A percentile compares a stretch with the other conserved stretches of the same genome.
phyloP scores from a whole-genome alignment of 108 stramenopile genomes.

The Cyclotella distinguenda region DNA sequence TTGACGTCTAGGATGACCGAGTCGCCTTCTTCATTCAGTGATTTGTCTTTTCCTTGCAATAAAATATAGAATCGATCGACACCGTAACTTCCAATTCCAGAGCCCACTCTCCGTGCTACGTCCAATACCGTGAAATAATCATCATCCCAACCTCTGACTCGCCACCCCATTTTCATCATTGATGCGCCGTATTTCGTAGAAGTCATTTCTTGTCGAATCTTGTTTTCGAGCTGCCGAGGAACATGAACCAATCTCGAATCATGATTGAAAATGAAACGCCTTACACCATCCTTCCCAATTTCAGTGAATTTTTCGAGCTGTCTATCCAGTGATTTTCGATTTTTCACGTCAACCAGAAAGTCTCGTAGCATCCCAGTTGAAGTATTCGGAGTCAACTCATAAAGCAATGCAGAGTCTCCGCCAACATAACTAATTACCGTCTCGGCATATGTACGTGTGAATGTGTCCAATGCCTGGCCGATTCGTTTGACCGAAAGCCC shows the following conservation, averaged over 20 bases:
- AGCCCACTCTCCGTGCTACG: slow-evolving; percentile 55
- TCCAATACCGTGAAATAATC: slow-evolving; percentile 55
- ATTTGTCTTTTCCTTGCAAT: slow-evolving; percentile 49
- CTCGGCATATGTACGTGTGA: slow-evolving; percentile 54
- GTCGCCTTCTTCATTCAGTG: slow-evolving; percentile 25
- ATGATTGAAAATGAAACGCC: slow-evolving; percentile 26
- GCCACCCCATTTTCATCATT: slow-evolving; percentile 70
- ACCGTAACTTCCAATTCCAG: slow-evolving; percentile 58
- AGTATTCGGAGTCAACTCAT: slow-evolving; percentile 52
- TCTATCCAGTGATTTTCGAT: slow-evolving; percentile 17
- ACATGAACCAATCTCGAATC: slow-evolving; percentile 45
- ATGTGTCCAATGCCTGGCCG: slow-evolving; percentile 39
- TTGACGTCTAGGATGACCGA: slow-evolving; percentile 66
- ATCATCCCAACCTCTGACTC: slow-evolving; percentile 51
- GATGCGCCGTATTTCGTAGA: slow-evolving; percentile 54
- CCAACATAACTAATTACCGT: slow-evolving; percentile 53
- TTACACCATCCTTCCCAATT: slow-evolving; percentile 24
- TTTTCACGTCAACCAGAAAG: slow-evolving; percentile 44
- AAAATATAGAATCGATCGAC: slow-evolving; percentile 70
- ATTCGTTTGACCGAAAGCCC: slow-evolving; percentile 34
- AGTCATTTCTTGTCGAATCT: slow-evolving; percentile 48
- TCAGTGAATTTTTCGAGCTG: slow-evolving; percentile 62
- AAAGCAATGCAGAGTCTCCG: slow-evolving; percentile 43
- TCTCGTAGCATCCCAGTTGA: slow-evolving; percentile 42
- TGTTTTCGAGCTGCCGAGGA: slow-evolving; percentile 30